Base-by-base conservation (phyloP, 495 filamentous ascomycete genomes). In the Corynascus novoguineensis region DNA sequence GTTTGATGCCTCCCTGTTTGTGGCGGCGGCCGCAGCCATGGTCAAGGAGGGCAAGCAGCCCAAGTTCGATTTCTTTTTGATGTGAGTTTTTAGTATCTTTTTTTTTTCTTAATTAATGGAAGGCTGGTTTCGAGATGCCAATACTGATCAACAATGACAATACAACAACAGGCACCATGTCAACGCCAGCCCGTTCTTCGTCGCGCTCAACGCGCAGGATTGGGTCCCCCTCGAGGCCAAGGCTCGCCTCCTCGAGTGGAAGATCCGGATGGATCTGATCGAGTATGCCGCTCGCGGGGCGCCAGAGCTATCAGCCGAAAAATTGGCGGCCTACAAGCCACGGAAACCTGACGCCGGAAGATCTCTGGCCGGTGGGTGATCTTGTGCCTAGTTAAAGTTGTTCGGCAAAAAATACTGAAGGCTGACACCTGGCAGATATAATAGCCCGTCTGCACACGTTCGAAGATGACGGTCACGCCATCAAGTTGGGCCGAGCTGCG, bases 21-120 rank as follows among this genome's bases (percentile, higher is more conserved):
- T 81, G 54, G 86, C 86, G 2, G 67, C 73, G 4, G 73, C 78
- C 2, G 75, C 77, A 10, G 81, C 90, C 1, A 77, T 64, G 50
- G 29, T n/a, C 46, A 38, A 87, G 59, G 71, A 81, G 1, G 73
- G 76, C 4, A 87, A 92, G 61, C 53, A 73, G 17, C 68, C 83
- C 57, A 89, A 84, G 63, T 76, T 90, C 60, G 92, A 96, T 60
- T 97, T 97, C 68, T 93, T 86, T 73, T 79, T 83, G 66, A 86
- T 95, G 72, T 76, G 56, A 69, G 73, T 66, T 25, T 22, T 21
- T 25, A 1, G 21, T 37, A 5, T 4, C 5, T 25, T 21, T 42
- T 4, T 8, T 11, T 24, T n/a, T 25, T 35, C 21, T 19, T 31
- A n/a, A 44, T 6, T 35, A 9, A 15, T 9, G 34, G n/a, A 4